phyloP scores from a whole-genome alignment of 495 filamentous ascomycete species.

The Penicillium steckii region DNA sequence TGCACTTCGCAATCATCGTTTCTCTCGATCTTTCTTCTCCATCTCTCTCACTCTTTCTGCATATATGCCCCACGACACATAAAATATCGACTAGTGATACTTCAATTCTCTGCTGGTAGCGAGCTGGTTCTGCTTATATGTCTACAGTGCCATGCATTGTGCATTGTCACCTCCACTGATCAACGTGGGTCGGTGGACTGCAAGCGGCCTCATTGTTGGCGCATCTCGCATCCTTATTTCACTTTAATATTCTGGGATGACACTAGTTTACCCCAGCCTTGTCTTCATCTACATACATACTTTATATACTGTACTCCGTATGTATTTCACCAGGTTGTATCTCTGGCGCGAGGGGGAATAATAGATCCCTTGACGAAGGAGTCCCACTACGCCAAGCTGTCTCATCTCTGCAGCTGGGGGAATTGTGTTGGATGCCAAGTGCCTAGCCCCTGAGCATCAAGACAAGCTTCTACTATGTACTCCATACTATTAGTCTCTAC shows the following conservation, averaged over 20 bases:
- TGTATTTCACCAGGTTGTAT: too few relatives aligned
- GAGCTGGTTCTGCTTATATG: too few relatives aligned
- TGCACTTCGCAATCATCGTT: background rate
- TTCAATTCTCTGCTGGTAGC: too few relatives aligned
- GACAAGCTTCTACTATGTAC: too few relatives aligned
- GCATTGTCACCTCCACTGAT: too few relatives aligned
- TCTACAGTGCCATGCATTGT: too few relatives aligned
- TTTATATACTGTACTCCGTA: too few relatives aligned
- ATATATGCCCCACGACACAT: too few relatives aligned
- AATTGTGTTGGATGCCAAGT: background rate
- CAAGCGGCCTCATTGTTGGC: background rate
- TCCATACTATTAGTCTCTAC: too few relatives aligned
- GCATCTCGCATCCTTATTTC: background rate
- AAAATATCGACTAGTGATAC: too few relatives aligned
- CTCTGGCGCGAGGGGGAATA: constrained; percentile 1
- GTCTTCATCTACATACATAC: background rate
- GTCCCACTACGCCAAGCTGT: background rate
- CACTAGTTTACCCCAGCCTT: constrained; percentile 1
- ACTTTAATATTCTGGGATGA: background rate
- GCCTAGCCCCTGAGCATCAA: background rate
- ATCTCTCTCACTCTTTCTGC: background rate
- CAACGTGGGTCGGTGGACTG: constrained; percentile 1
- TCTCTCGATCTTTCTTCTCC: background rate
- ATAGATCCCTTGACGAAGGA: background rate
- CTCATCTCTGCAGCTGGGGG: background rate